These are phyloP conservation scores for Scedosporium aurantiacum DNA, from an alignment of 2,329 filamentous ascomycete genomes.

Conservation along the genomic window DNA sequence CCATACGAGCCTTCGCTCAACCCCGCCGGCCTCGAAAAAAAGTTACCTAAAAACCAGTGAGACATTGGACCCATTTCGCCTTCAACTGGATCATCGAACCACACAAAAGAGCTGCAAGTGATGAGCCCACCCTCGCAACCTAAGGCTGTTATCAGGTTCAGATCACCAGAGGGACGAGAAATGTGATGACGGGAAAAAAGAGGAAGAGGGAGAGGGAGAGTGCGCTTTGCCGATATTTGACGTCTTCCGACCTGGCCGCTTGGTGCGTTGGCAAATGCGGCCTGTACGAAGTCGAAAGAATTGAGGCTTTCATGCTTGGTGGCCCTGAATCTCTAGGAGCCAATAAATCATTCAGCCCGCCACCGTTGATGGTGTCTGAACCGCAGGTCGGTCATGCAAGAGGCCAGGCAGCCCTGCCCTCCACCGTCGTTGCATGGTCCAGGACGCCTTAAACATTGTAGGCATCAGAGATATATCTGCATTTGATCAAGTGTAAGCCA, in stretches of 20 bases:
- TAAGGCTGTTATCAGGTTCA: neutral
- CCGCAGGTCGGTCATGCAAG: neutral
- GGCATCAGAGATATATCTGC: neutral
- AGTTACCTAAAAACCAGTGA: no score
- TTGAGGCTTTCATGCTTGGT: neutral
- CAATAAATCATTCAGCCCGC: neutral
- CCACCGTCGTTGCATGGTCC: neutral
- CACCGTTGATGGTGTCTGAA: neutral
- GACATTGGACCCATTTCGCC: no score
- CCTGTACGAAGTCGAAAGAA: neutral
- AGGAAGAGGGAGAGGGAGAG: neutral
- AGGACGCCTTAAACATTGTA: neutral
- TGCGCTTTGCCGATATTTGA: neutral
- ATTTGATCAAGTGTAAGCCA: neutral
- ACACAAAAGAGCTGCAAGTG: neutral
- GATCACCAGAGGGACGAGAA: neutral
- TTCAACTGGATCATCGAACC: no score
- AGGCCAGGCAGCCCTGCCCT: neutral
- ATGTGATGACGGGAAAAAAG: neutral
- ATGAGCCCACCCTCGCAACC: neutral
- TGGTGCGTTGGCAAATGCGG: neutral
- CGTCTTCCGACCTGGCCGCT: neutral
- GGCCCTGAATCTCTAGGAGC: neutral
- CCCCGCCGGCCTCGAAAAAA: no score
- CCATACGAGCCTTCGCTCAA: no score